Base-by-base conservation (phyloP, 2,329 filamentous ascomycete species). In the Pezicula neosporulosa region DNA sequence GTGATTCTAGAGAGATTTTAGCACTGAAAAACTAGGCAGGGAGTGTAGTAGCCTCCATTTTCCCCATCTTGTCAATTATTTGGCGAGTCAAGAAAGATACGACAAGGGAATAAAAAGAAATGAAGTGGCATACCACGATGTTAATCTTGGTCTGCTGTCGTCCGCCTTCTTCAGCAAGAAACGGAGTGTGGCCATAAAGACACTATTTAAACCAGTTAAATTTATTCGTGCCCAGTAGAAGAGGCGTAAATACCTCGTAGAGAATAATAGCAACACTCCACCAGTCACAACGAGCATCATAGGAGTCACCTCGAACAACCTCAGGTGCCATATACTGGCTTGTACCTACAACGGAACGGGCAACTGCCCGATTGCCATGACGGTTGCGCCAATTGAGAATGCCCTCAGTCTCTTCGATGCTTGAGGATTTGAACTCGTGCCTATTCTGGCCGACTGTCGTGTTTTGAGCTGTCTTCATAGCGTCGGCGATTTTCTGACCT, bases 311-410 rank as follows among this genome's bases (percentile, higher is more conserved):
- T 58, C 81, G 77, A 52, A 97, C 86, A 16, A 97, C 89, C 72
- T 97, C 94, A 2, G 93, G 93, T 1, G 94, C 93, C 94, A 97
- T 97, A 73, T 97, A 97, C 66, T 97, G 93, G 66, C 91, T 96
- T 2, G 94, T 97, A 2, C 93, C 93, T 10, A 97, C 93, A 1
- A 96, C 85, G 43, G 91, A 96, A 59, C 85, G 82, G 1, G 93
- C 93, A 33, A 90, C 79, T 33, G 81, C 81, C 37, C 90, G 83
- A 59, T 85, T 86, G 24, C 87, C 81, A 55, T 77, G 80, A 15
- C 77, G 76, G 63, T 90, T 85, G 42, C 88, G 80, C 86, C 85
- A 91, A 54, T 79, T 77, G 43, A 92, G 70, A 46, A 92, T 73
- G 24, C 74, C 72, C 55, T 82, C 78, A 39, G 53, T 55, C 3